Base-by-base conservation (phyloP, 306 rosid species). In the Citrullus amarus region DNA sequence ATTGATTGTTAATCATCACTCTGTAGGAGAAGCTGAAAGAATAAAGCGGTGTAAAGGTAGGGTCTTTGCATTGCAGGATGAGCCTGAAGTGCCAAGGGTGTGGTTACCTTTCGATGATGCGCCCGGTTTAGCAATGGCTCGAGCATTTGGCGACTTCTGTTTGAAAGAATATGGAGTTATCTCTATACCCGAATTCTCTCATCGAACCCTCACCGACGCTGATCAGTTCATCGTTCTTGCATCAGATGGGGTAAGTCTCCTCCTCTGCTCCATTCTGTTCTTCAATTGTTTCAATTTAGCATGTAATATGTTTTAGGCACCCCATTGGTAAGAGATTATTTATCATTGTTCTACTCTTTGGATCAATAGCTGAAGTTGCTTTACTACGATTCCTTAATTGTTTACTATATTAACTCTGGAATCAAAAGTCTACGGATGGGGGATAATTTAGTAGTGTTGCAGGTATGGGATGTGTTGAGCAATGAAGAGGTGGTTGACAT, bases 101-200 rank as follows among this genome's bases (percentile, higher is more conserved):
- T 96, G 99, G 98, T 78, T 96, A 82, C 98, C 99, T 6, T 92
- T 84, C 70, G 98, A 96, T 77, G 91, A 96, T 86, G 97, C 99
- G 22, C 99, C 98, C 20, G 99, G 99, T 25, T 81, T 96, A 85
- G 99, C 99, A 34, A 96, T 96, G 99, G 98, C 99, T 88, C 88
- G 99, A 80, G 99, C 99, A 48, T 92, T 92, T 78, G 99, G 97
- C 4, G 98, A 92, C 84, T 96, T 92, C 85, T 92, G 97, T 80
- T 89, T 96, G 89, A 96, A 96, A 88, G 96, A 96, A 41, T 96
- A 92, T 39, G 99, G 98, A 63, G 98, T 96, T 68, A 96, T 96
- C 85, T 96, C 99, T 38, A 75, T 92, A 57, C 99, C 99, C 28
- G 99, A 96, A 62, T 92, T 96, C 82, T 87, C 90, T 44, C 96